Evolutionary conservation across 83 land plant species (phyloP).

Genomic region (Thuja plicata): DNA sequence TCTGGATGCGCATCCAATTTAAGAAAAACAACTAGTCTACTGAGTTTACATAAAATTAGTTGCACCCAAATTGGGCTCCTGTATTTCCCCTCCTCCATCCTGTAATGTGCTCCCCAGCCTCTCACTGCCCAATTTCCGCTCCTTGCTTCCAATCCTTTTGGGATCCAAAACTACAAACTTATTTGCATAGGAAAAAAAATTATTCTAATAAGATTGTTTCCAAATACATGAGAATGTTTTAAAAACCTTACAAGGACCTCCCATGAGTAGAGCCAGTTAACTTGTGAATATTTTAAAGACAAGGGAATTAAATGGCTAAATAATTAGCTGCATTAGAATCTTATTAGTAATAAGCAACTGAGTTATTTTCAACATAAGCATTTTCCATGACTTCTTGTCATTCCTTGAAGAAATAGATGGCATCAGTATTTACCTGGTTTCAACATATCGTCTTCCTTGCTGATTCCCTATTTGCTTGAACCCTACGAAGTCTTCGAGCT

Average conservation of each 20-base stretch:
- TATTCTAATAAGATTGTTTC: neutral
- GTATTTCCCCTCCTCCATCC: too few relatives aligned
- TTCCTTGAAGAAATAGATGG: neutral
- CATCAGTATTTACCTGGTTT: slow-evolving; percentile 19
- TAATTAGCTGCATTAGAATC: neutral
- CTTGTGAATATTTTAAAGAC: too few relatives aligned
- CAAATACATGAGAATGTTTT: neutral
- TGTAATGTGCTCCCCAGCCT: too few relatives aligned
- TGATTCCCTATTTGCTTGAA: slow-evolving; percentile 29
- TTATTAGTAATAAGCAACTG: neutral
- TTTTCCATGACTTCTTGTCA: neutral
- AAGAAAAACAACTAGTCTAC: too few relatives aligned
- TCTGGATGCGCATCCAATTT: too few relatives aligned
- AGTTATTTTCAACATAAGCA: too few relatives aligned
- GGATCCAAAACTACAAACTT: neutral
- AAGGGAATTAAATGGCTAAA: neutral
- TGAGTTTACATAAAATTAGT: too few relatives aligned
- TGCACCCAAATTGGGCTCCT: too few relatives aligned
- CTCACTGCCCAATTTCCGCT: too few relatives aligned
- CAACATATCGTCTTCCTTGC: slow-evolving; percentile 24
- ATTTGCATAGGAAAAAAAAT: neutral
- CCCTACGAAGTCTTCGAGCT: slow-evolving; percentile 20
- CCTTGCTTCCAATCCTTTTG: neutral
- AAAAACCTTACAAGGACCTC: neutral
- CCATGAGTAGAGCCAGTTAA: too few relatives aligned